Percentiles rank a stretch among this genome's conserved stretches.
These are phyloP conservation scores for Trichoderma sp. DNA, from an alignment of 2,329 filamentous ascomycete genomes.

Conservation along the genomic window DNA sequence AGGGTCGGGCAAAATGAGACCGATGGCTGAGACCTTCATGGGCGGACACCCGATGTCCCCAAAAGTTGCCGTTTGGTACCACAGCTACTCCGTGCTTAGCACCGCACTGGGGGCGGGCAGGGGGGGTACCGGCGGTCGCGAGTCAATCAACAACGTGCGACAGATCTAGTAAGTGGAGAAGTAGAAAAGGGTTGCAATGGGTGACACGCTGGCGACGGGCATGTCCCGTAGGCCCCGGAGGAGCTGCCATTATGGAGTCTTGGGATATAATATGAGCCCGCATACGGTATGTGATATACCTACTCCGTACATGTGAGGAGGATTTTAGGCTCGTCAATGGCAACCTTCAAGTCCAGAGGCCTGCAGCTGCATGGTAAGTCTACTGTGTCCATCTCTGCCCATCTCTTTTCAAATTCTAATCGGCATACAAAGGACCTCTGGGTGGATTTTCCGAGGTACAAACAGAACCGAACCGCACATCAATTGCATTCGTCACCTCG, in stretches of 20 bases:
- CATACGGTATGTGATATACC: not conserved
- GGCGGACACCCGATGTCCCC: constrained; percentile 7
- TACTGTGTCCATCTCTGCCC: not conserved
- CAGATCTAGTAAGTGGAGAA: constrained; percentile 16
- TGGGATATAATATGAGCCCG: not conserved
- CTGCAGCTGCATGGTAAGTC: not conserved
- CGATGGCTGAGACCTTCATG: constrained; percentile 12
- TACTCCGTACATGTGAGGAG: not conserved
- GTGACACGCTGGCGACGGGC: constrained; percentile 17
- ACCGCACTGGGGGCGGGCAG: constrained; percentile 9
- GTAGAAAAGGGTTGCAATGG: constrained; percentile 13
- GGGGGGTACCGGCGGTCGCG: constrained; percentile 14
- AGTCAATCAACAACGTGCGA: constrained; percentile 19
- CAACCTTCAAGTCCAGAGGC: not conserved
- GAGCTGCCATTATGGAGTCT: constrained; percentile 4
- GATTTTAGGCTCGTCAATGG: not conserved
- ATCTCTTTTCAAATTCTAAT: not conserved
- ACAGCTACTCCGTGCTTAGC: constrained; percentile 1
- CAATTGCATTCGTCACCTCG: not conserved
- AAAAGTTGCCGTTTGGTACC: constrained; percentile 1
- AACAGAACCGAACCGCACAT: not conserved
- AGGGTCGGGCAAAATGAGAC: constrained; percentile 19
- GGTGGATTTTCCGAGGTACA: not conserved
- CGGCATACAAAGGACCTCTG: not conserved
- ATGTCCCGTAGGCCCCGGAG: constrained; percentile 4